Evolutionary conservation across 345 rosid genomes (phyloP), one percentile per base, ranked within the genome.

Genomic region (Dovyalis caffra): DNA sequence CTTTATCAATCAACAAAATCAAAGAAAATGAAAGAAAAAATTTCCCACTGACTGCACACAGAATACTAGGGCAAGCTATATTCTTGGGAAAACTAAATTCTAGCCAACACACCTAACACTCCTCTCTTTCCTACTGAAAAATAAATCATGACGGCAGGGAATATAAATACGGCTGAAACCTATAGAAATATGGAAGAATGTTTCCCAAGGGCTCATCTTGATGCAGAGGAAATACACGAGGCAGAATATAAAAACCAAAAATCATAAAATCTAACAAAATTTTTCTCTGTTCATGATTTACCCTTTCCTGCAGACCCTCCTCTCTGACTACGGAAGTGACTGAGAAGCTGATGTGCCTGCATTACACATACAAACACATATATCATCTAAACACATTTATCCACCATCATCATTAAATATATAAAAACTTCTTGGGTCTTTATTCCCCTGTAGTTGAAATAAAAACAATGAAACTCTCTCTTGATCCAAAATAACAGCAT

Each of bases 271-370:
- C 45, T 11, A 49, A 70, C 40, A 64, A 65, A 73, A 74, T 4
- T 68, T 70, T 15, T 53, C 85, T 23, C 70, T 53, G 64, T 69
- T 84, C 81, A 90, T 40, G 84, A 74, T 81, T 87, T 88, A 58
- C 89, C 79, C 81, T 89, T 95, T 79, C 85, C 89, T 65, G 69
- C 82, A 64, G 84, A 78, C 25, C 82, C 92, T 78, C 89, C 94
- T 85, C 97, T 81, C 84, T 91, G 99, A 84, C 83, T 91, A 35
- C 99, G 88, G 75, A 95, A 95, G 79, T 95, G 99, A 78, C 97
- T 86, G 10, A 95, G 92, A 80, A 91, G 97, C 79, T 92, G 99
- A 65, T 88, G 99, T 72, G 99, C 99, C 97, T 92, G 87, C 81
- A 85, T 60, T 43, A 82, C 25, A 69, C 21, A 38, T 49, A 33